Percentiles rank a stretch among this genome's conserved stretches.
These are phyloP conservation scores for Solanum hybrid DNA, from an alignment of 305 asterid genomes.

Conservation along the genomic window DNA sequence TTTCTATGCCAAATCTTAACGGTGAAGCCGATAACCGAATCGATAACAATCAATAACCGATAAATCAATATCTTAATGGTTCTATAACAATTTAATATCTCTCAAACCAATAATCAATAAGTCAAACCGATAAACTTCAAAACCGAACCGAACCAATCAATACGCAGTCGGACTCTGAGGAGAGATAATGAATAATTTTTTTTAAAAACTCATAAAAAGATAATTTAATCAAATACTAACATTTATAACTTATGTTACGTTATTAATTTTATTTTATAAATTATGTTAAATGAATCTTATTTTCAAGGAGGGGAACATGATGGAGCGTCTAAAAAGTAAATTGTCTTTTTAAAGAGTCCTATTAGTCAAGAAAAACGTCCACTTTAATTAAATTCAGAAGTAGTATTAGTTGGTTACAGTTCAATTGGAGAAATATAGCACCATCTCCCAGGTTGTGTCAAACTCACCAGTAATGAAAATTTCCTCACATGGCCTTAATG, in stretches of 20 bases:
- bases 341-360: neutral
- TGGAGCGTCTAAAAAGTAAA: neutral
- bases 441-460: neutral
- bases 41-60: no score
- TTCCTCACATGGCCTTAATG: neutral
- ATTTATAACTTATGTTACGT: neutral
- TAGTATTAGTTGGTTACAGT: neutral
- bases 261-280: neutral
- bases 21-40: no score
- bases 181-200: neutral
- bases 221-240: neutral
- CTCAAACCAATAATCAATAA: no score
- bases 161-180: neutral
- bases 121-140: no score
- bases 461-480: neutral
- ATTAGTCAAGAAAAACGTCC: neutral
- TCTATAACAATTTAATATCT: no score
- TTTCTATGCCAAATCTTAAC: no score
- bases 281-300: neutral
- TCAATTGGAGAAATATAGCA: neutral
- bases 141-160: no score
- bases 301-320: neutral
- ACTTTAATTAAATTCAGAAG: neutral
- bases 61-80: no score
- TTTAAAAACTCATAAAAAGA: neutral